These are phyloP conservation scores for Mimosa pudica DNA, from an alignment of 306 rosid genomes.

Conservation along the genomic window DNA sequence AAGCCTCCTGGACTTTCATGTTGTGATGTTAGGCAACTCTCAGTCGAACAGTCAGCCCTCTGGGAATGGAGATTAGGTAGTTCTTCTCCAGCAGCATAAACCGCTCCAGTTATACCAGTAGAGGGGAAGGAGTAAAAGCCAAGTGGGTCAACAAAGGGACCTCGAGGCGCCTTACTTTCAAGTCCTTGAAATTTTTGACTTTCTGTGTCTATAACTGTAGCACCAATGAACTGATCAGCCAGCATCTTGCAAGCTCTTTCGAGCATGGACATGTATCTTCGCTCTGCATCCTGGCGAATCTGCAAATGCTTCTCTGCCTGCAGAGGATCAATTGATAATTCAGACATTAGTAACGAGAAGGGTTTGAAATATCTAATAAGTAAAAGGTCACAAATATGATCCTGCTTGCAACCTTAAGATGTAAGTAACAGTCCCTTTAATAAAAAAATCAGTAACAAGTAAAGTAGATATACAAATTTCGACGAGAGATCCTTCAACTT, in stretches of 20 bases:
- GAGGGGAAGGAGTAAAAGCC: slow-evolving; percentile 74
- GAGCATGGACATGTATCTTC: slow-evolving; percentile 89
- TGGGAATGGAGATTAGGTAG: slow-evolving; percentile 52
- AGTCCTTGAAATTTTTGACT: slow-evolving; percentile 64
- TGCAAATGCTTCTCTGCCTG: slow-evolving; percentile 98
- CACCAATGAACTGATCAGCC: slow-evolving; percentile 87
- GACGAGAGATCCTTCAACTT: slow-evolving; percentile 1
- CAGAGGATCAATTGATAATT: slow-evolving; percentile 18
- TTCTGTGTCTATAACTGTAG: slow-evolving; percentile 65
- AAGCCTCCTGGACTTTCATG: slow-evolving; percentile 84
- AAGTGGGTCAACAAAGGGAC: slow-evolving; percentile 59
- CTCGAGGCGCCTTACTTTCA: slow-evolving; percentile 61
- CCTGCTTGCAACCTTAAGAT: no score
- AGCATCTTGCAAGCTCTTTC: slow-evolving; percentile 99
- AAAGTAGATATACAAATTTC: slow-evolving; percentile 18
- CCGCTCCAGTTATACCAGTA: slow-evolving; percentile 50
- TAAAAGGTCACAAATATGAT: no score
- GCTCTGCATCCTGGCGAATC: slow-evolving; percentile 92
- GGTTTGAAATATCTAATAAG: not conserved
- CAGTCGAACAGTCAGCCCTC: slow-evolving; percentile 92
- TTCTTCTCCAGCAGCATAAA: slow-evolving; percentile 63
- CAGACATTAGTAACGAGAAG: slow-evolving; percentile 33
- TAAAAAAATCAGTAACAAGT: slow-evolving; percentile 25
- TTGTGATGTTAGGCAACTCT: slow-evolving; percentile 85
- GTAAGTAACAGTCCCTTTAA: no score